These are phyloP conservation scores for Jackrogersella minutella DNA, from an alignment of 495 filamentous ascomycete species.

Conservation along the genomic window DNA sequence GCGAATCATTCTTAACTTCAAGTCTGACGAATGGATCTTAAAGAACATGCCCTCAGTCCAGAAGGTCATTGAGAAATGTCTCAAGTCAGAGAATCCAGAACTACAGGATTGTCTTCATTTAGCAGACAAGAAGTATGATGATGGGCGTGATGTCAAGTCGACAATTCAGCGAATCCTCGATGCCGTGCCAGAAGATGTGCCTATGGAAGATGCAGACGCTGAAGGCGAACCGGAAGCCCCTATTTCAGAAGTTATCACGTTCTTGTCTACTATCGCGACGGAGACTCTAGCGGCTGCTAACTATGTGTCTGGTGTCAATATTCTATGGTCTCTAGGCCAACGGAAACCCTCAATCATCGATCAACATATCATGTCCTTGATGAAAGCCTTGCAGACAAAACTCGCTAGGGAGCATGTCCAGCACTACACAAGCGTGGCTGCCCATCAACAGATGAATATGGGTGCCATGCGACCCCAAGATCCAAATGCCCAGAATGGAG, in stretches of 20 bases:
- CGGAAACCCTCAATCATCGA: conserved; percentile 86
- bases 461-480: conserved; percentile 53
- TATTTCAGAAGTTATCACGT: conserved; percentile 80
- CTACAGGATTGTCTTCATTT: conserved; percentile 90
- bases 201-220: conserved; percentile 88
- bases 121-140: conserved; percentile 70
- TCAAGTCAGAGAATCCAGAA: conserved; percentile 86
- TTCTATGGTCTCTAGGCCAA: conserved; percentile 88
- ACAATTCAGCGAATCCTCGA: conserved; percentile 83
- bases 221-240: conserved; percentile 76
- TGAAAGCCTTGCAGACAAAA: conserved; percentile 94
- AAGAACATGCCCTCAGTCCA: conserved; percentile 78
- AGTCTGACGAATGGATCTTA: conserved; percentile 88
- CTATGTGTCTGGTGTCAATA: conserved; percentile 86
- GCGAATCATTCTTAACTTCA: conserved; percentile 83
- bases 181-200: conserved; percentile 86
- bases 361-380: conserved; percentile 82
- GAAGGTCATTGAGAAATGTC: conserved; percentile 86
- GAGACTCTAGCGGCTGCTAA: conserved; percentile 81
- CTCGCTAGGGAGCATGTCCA: conserved; percentile 93
- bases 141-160: conserved; percentile 66
- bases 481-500: conserved; percentile 58
- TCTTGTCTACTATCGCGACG: conserved; percentile 80
- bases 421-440: conserved; percentile 63
- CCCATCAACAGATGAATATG: conserved; percentile 53